Percentiles rank a stretch among this genome's conserved stretches.
phyloP scores from a whole-genome alignment of 352 stramenopile genomes.

The Globisporangium middletonii region DNA sequence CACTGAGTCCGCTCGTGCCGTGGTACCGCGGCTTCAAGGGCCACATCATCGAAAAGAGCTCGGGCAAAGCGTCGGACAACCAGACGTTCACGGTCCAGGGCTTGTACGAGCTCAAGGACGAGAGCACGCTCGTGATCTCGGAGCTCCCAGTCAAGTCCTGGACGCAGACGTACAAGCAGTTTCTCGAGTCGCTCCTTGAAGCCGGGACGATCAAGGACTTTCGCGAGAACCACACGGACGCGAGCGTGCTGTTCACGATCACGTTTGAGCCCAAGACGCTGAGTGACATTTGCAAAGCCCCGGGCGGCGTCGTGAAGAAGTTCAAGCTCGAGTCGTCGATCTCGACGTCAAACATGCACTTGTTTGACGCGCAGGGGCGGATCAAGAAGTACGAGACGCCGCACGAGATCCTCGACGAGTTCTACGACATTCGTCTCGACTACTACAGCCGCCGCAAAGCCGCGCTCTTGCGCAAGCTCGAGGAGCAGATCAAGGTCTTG shows the following conservation, averaged over 20 bases:
- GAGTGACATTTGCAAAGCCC: conserved; percentile 57
- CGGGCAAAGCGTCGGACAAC: conserved; percentile 39
- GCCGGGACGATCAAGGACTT: conserved; percentile 88
- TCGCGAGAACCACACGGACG: conserved; percentile 91
- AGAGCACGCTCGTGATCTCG: conserved; percentile 91
- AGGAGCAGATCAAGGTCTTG: conserved; percentile 87
- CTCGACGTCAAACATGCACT: conserved; percentile 96
- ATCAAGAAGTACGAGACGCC: conserved; percentile 94
- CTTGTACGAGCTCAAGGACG: conserved; percentile 72
- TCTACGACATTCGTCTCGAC: conserved; percentile 89
- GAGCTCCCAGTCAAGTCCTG: conserved; percentile 95
- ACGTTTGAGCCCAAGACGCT: conserved; percentile 65
- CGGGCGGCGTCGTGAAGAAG: conserved; percentile 88
- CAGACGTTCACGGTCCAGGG: conserved; percentile 84
- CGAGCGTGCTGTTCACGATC: conserved; percentile 90
- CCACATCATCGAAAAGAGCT: conserved; percentile 76
- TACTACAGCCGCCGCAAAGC: conserved; percentile 93
- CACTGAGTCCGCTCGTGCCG: conserved; percentile 58
- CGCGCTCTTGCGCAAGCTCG: conserved; percentile 80
- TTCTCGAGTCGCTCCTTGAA: conserved; percentile 89
- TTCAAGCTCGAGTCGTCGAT: conserved; percentile 95
- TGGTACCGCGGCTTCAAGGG: conserved; percentile 92
- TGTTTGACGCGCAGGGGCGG: conserved; percentile 87
- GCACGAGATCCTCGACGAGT: conserved; percentile 92
- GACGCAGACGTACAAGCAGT: conserved; percentile 97